Conservation (phyloP, 345 rosid species). For the Raphanus raphanistrum region DNA sequence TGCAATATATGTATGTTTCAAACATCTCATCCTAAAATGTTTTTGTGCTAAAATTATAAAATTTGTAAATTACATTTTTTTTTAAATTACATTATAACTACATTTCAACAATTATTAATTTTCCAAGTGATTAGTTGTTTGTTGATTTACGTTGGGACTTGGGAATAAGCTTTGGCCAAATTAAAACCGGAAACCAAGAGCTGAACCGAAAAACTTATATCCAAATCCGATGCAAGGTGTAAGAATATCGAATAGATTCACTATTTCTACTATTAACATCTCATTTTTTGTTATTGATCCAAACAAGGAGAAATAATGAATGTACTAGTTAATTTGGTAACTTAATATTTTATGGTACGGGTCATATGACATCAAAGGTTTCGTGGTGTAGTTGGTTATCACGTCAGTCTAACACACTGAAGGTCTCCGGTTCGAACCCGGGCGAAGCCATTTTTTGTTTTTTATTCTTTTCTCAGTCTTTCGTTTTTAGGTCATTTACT, state of each 20-base stretch:
- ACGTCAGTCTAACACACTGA: slow-evolving; percentile 99
- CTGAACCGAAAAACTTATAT: not conserved
- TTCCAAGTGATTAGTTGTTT: not conserved
- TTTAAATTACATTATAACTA: not conserved
- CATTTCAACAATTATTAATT: not conserved
- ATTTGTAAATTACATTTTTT: not conserved
- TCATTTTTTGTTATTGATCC: not conserved
- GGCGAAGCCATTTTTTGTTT: slow-evolving; percentile 44
- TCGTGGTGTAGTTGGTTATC: slow-evolving; percentile 99
- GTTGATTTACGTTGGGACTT: not conserved
- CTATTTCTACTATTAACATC: not conserved
- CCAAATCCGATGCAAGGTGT: not conserved
- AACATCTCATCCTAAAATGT: not conserved
- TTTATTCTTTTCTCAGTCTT: slow-evolving; percentile 19
- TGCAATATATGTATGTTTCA: not conserved
- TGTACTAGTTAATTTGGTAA: not conserved
- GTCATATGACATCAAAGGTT: slow-evolving; percentile 37
- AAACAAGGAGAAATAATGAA: not conserved
- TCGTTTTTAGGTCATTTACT: not conserved
- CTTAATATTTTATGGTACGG: not conserved
- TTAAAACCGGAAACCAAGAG: not conserved
- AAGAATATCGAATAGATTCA: not conserved
- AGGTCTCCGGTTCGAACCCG: slow-evolving; percentile 95
- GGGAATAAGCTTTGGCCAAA: not conserved
- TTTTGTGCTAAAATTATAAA: not conserved